Evolutionary conservation across 2,329 filamentous ascomycete species (phyloP), one percentile per base, ranked within the genome.

Genomic region (Polytolypa hystricis): DNA sequence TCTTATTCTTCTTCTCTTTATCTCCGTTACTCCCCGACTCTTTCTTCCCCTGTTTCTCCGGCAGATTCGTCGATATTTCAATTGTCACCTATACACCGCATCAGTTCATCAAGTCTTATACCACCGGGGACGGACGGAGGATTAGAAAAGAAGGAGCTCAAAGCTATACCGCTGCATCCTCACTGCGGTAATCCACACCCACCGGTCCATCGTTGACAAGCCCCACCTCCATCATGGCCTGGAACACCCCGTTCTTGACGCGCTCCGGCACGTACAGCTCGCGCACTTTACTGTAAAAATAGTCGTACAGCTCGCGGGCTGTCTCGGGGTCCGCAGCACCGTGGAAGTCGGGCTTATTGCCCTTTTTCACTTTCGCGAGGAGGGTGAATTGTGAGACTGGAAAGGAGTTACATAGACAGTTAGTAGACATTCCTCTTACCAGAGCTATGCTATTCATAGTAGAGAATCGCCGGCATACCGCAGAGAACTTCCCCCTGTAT

Each of bases 221-320:
- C 33, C 83, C 81, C 40, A 98, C 89, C 54, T 96, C 81, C 91
- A 98, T 98, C 87, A 93, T 95, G 33, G 91, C 91, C 55, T 94
- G 89, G 58, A 98, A 98, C 19, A 89, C 77, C n/a, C 93, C 91
- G 56, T 98, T 81, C 56, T 94, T 86, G 40, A 98, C 87, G 45
- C 71, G 79, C 6, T 85, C 82, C 5, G 73, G 60, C 4, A 66
- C 59, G 57, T 96, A 93, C 2, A 77, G 70, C 37, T 78, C 69
- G 49, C 78, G 73, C 28, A 96, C 77, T 49, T 81, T 83, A 34
- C 73, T 65, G 48, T 87, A 76, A 64, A 98, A 96, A 54, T 80
- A 70, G 38, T 87, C 75, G 56, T 96, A 98, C 5, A 96, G 69
- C 42, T 72, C 72, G 50, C 77, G 83, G 16, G 89, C 91, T 39